phyloP scores from a whole-genome alignment of 2,329 filamentous ascomycete species.

The Stagonosporopsis vannaccii region DNA sequence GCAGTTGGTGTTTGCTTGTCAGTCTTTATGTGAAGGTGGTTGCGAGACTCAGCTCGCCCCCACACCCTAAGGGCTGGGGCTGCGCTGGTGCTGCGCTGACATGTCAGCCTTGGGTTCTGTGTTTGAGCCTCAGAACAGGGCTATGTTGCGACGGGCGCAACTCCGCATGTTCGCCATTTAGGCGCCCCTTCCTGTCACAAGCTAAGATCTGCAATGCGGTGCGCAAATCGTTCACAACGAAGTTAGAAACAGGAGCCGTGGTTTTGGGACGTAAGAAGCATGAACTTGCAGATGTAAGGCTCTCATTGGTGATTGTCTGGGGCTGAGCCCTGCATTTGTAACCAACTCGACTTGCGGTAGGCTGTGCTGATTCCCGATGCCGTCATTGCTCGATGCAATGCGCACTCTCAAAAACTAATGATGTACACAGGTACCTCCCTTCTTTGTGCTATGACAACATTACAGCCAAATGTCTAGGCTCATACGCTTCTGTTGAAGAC shows the following conservation, averaged over 20 bases:
- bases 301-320: conserved; percentile 11
- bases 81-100: conserved; percentile 1
- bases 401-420: background rate
- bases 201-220: conserved; percentile 11
- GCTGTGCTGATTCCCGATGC: conserved; percentile 8
- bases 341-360: background rate
- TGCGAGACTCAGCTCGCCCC: conserved; percentile 8
- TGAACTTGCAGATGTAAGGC: background rate
- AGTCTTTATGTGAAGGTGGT: conserved; percentile 9
- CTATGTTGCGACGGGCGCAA: conserved; percentile 7
- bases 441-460: conserved; percentile 4
- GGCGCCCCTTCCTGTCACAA: background rate
- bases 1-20: background rate
- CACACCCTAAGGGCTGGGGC: conserved; percentile 3
- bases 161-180: conserved; percentile 2
- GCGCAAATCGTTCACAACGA: conserved; percentile 2
- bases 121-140: conserved; percentile 15
- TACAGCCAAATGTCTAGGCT: conserved; percentile 2
- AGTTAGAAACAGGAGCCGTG: conserved; percentile 7
- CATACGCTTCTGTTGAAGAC: background rate
- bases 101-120: conserved; percentile 7
- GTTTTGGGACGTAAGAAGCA: background rate
- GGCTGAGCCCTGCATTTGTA: conserved; percentile 10
- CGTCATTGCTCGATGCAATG: background rate
- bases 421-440: background rate